A percentile compares a stretch with the other conserved stretches of the same genome.
Evolutionary conservation across 2,329 filamentous ascomycete genomes (phyloP).

Genomic region (Arthrinium phaeospermum): DNA sequence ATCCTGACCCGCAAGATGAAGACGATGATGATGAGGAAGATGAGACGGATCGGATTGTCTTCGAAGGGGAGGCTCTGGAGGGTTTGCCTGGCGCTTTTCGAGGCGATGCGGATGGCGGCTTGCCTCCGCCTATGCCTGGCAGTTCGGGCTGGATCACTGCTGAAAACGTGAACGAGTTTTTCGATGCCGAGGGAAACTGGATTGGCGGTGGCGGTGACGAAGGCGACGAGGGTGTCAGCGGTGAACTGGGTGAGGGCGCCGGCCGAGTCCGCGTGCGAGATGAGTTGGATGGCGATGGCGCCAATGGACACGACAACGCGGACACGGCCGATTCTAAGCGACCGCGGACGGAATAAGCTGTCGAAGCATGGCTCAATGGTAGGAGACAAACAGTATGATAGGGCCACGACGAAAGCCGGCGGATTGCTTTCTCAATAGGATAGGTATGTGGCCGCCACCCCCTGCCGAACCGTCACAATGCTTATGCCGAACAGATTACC

Average conservation of each 20-base stretch:
- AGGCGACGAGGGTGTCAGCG: constrained; percentile 43
- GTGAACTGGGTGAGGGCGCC: constrained; percentile 67
- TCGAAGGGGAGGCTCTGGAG: constrained; percentile 63
- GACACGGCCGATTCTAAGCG: constrained; percentile 44
- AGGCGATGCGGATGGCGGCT: constrained; percentile 52
- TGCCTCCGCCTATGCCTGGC: constrained; percentile 73
- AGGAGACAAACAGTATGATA: not conserved
- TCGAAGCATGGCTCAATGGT: not conserved
- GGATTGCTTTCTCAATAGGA: not conserved
- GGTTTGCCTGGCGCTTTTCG: constrained; percentile 61
- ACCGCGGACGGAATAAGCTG: constrained; percentile 36
- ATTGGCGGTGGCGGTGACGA: constrained; percentile 52
- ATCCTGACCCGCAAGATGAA: constrained; percentile 70
- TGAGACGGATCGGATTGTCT: constrained; percentile 57
- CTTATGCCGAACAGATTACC: not conserved
- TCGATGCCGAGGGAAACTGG: constrained; percentile 83
- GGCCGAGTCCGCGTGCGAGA: constrained; percentile 61
- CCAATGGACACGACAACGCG: constrained; percentile 47
- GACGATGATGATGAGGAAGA: constrained; percentile 61
- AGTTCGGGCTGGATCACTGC: constrained; percentile 88
- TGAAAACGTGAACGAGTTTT: constrained; percentile 85
- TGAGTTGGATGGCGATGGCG: constrained; percentile 56
- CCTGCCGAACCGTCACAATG: not conserved
- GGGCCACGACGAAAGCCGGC: not conserved
- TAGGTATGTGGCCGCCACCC: not conserved